Evolutionary conservation across 169 alveolate species (phyloP).

Genomic region (Plasmodium ovale): DNA sequence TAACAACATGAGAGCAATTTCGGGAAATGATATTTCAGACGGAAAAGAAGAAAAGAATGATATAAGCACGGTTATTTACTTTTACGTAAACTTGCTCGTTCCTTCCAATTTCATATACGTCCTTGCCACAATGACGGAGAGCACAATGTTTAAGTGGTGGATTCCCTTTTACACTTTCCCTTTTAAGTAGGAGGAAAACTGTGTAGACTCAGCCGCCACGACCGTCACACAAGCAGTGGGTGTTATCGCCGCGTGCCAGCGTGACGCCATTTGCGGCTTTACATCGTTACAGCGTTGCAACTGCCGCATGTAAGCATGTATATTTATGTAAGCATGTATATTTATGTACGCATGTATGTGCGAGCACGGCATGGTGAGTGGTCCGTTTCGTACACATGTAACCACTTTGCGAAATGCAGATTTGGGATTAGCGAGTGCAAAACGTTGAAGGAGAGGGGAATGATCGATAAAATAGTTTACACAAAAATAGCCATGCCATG

Average conservation of each 20-base stretch:
- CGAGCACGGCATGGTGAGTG: no score
- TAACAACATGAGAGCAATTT: neutral
- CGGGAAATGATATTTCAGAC: neutral
- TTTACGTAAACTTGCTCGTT: slow-evolving; percentile 33
- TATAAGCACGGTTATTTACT: slow-evolving; percentile 46
- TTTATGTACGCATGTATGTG: neutral
- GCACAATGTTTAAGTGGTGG: slow-evolving; percentile 28
- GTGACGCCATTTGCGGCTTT: no score
- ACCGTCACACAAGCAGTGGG: no score
- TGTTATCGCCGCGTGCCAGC: no score
- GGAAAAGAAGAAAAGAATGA: slow-evolving; percentile 39
- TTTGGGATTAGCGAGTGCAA: slow-evolving; percentile 55
- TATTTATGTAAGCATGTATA: neutral
- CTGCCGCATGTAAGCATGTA: neutral
- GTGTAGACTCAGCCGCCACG: no score
- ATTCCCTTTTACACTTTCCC: slow-evolving; percentile 62
- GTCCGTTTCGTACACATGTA: neutral
- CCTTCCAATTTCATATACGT: slow-evolving; percentile 62
- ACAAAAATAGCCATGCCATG: slow-evolving; percentile 73
- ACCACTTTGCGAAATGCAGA: slow-evolving; percentile 1
- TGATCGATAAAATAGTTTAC: slow-evolving; percentile 40
- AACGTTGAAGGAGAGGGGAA: slow-evolving; percentile 35
- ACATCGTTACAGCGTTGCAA: no score
- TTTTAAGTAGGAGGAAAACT: slow-evolving; percentile 18
- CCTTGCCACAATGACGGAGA: slow-evolving; percentile 41